Evolutionary conservation across 805 yeast species (phyloP), one percentile per base, ranked within the genome.

Genomic region (Teunomyces aglyptinius): DNA sequence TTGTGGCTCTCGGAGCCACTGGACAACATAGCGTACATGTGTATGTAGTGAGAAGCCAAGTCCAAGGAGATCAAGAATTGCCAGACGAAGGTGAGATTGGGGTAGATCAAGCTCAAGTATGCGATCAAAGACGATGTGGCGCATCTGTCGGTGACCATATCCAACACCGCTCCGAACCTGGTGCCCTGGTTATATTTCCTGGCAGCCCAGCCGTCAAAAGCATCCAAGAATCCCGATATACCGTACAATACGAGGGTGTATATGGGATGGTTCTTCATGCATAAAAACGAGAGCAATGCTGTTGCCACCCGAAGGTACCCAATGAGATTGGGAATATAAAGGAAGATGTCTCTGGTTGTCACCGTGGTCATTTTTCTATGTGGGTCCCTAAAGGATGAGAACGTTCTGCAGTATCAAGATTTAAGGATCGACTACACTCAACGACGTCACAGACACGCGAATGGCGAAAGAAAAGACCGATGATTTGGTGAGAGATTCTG

Each of bases 111-210:
- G 54, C 94, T 81, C 48, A 94, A 74, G 65, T 80, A 94, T 64
- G 96, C 90, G 55, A 94, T 83, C 59, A 94, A 77, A n/a, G 96
- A 86, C 11, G 96, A 81, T 0, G 99, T 94, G 11, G 99, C 91
- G 64, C 97, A 94, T 61, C 99, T 78, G 65, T 94, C 99, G 15
- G 99, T 92, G 27, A 94, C 97, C 99, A 94, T 94, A 67, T 94
- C 99, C 57, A 94, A 77, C 16, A 95, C 96, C 15, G 99, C 98
- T 31, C 99, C 99, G 55, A 89, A 89, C 55, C 81, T 79, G 27
- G 97, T 88, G 12, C 96, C 85, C 66, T 94, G 99, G 63, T 87
- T 81, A 64, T 76, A 89, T 58, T 78, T 78, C 52, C 99, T 78
- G 4, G 99, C 99, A 47, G 96, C 96, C 46, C 85, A 83, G 3